Conservation (phyloP, 495 filamentous ascomycete genomes). For the Bathelium albidoporum region DNA sequence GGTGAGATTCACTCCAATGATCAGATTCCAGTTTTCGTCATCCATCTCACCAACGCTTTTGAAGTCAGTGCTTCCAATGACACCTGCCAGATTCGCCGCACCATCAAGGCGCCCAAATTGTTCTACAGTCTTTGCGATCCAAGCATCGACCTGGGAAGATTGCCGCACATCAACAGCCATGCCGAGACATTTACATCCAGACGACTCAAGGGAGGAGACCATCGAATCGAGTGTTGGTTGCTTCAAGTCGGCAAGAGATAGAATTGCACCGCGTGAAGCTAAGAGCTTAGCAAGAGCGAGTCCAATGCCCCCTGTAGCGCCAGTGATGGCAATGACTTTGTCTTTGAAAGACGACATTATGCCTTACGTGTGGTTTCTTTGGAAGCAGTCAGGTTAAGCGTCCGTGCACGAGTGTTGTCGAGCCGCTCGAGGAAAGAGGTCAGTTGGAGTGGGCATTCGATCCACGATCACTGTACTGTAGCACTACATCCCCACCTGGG, state of each 20-base stretch:
- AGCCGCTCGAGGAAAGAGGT: not conserved
- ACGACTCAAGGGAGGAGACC: not conserved
- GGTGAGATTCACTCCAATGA: conserved; percentile 27
- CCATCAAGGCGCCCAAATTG: conserved; percentile 28
- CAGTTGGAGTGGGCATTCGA: not conserved
- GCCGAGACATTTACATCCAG: conserved; percentile 3
- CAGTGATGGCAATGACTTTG: conserved; percentile 15
- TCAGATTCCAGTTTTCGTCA: conserved; percentile 24
- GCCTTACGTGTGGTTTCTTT: not conserved
- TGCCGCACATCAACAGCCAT: conserved; percentile 34
- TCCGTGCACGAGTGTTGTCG: not conserved
- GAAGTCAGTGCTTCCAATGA: conserved; percentile 20
- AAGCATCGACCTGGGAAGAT: conserved; percentile 34
- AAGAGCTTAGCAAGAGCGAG: conserved; percentile 15
- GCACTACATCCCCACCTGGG: too few species aligned
- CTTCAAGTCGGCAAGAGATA: conserved; percentile 17
- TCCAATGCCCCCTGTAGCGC: conserved; percentile 15
- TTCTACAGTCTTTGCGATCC: conserved; percentile 37
- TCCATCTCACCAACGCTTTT: conserved; percentile 20
- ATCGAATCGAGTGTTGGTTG: not conserved
- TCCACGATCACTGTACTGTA: too few species aligned
- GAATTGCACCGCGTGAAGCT: conserved; percentile 8
- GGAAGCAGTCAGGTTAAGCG: not conserved
- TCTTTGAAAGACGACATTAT: conserved; percentile 6
- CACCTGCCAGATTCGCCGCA: conserved; percentile 21